phyloP scores from a whole-genome alignment of 164 flowering plant species.

The Warburgia ugandensis region DNA sequence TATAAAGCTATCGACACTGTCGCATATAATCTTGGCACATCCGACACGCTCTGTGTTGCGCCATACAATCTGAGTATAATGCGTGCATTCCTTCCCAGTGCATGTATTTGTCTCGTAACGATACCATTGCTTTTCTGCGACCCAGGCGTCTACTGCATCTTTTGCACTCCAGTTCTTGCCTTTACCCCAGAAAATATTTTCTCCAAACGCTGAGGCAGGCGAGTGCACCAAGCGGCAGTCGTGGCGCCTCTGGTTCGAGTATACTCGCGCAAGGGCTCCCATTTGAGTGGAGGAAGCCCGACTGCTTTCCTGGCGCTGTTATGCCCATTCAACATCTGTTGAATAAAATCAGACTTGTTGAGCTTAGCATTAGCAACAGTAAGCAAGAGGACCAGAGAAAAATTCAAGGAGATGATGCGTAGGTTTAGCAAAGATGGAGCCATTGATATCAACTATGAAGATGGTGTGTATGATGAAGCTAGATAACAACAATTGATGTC shows the following conservation, averaged over 20 bases:
- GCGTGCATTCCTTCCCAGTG: conserved; percentile 11
- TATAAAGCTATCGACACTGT: conserved; percentile 14
- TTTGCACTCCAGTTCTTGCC: conserved; percentile 16
- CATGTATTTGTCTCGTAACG: conserved; percentile 10
- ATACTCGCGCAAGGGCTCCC: conserved; percentile 16
- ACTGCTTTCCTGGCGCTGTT: conserved; percentile 19
- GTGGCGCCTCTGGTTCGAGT: conserved; percentile 15
- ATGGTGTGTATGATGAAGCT: too few species aligned
- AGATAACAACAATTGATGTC: too few species aligned
- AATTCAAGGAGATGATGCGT: too few species aligned
- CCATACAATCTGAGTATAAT: conserved; percentile 25
- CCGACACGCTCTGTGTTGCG: conserved; percentile 15
- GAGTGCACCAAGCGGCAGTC: conserved; percentile 19
- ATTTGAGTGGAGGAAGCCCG: conserved; percentile 18
- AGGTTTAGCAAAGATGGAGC: too few species aligned
- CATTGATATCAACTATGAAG: too few species aligned
- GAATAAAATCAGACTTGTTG: too few species aligned
- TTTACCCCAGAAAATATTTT: conserved; percentile 18
- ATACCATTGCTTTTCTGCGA: conserved; percentile 16
- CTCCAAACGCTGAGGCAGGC: conserved; percentile 12
- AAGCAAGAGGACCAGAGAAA: too few species aligned
- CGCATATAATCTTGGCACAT: conserved; percentile 20
- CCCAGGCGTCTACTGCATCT: conserved; percentile 17
- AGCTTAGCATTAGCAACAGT: too few species aligned
- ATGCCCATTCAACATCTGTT: conserved; percentile 15